Base-by-base conservation (phyloP, 208 protist genomes). In the Crithidia expoeki region DNA sequence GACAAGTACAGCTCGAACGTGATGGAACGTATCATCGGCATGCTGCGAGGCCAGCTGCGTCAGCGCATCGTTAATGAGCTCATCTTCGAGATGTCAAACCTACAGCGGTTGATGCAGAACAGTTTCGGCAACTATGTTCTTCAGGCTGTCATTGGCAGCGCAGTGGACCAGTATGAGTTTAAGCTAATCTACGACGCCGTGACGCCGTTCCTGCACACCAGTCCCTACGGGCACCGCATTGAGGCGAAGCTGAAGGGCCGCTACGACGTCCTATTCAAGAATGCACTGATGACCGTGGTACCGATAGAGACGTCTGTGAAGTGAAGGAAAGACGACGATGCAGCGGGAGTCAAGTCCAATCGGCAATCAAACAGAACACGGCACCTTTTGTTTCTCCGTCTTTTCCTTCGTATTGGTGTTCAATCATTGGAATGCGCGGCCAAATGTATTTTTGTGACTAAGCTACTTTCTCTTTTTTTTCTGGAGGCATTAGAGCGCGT, bases 1-100 rank as follows among this genome's bases (percentile, higher is more conserved):
- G 86, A 97, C 68, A 95, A 97, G 79, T 97, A 84, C 73, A 92
- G 85, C 38, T 94, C 88, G 34, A 97, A 97, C 72, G 93, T 95
- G 62, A 85, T 97, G 72, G 90, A 97, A 63, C 92, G 90, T 50
- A 79, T 94, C 30, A 75, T 97, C 19, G 65, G 81, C 32, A 69
- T 71, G 57, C 67, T 93, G 47, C 62, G 72, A 28, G 79, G 66
- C 4, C 40, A 30, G 19, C 55, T 68, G 14, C 87, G 86, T 56
- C 52, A 74, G 49, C 56, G 49, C 19, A 61, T 95, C 32, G 68
- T 97, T 16, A 61, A 68, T 2, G 90, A 95, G 65, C 74, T 95
- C 34, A 77, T 95, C 56, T 70, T 86, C n/a, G 68, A 92, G 23
- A 36, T 64, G 1, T 10, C 25, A 19, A 82, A 92, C 69, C 76